Conservation (phyloP, 129 eudicot species). For the Erigeron canadensis region DNA sequence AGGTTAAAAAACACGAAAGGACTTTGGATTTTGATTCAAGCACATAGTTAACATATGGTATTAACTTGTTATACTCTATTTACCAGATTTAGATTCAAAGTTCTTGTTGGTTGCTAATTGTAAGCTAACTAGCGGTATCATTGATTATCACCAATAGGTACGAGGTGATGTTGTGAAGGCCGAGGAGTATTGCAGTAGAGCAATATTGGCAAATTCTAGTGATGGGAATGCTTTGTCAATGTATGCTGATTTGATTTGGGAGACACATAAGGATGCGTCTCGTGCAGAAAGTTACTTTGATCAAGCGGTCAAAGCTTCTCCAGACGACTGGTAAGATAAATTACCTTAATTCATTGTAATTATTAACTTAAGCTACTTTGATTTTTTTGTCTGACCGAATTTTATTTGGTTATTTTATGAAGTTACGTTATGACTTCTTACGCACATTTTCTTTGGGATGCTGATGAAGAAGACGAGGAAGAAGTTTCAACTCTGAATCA, state of each 20-base stretch:
- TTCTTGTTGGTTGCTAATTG: neutral
- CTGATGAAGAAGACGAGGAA: constrained; percentile 58
- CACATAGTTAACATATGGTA: too few relatives aligned
- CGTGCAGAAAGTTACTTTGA: constrained; percentile 71
- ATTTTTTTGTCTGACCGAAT: constrained; percentile 4
- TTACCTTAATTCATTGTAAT: neutral
- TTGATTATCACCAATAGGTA: constrained; percentile 41
- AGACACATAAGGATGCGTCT: constrained; percentile 57
- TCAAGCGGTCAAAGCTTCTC: constrained; percentile 75
- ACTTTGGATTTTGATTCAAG: neutral
- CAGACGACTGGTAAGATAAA: constrained; percentile 62
- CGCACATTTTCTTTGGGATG: constrained; percentile 78
- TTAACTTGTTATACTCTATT: neutral
- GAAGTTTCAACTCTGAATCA: constrained; percentile 18
- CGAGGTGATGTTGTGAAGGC: constrained; percentile 56
- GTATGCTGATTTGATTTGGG: constrained; percentile 78
- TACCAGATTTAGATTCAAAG: neutral
- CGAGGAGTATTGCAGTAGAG: constrained; percentile 81
- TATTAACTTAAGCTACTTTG: neutral
- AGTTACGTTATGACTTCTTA: constrained; percentile 71
- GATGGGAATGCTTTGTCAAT: constrained; percentile 67
- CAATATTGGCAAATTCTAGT: constrained; percentile 69
- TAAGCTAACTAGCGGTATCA: neutral
- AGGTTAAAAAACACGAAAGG: too few relatives aligned
- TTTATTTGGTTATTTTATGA: constrained; percentile 20